A percentile compares a stretch with the other conserved stretches of the same genome.
Conservation (phyloP, 2,329 filamentous ascomycete genomes). For the Aspergillus ruber region DNA sequence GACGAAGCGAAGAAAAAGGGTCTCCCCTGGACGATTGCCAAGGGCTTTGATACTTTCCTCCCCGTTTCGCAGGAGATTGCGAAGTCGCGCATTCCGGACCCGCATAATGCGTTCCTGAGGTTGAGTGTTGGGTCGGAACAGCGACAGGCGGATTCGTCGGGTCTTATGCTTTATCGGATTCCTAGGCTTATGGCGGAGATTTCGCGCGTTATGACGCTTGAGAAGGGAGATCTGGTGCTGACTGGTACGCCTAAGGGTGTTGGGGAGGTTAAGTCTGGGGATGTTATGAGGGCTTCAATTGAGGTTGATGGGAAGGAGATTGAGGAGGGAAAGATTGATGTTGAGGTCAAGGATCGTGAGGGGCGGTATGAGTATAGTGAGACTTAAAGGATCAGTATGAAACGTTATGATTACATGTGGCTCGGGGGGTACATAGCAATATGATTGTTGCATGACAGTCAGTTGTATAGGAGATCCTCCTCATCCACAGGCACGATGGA, state of each 20-base stretch:
- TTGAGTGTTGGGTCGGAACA: slow-evolving; percentile 73
- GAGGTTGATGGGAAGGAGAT: slow-evolving; percentile 74
- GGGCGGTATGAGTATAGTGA: slow-evolving; percentile 71
- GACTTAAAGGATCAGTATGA: slow-evolving; percentile 44
- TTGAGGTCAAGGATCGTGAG: slow-evolving; percentile 71
- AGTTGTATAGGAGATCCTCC: slow-evolving; percentile 13
- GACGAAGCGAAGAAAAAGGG: slow-evolving; percentile 97
- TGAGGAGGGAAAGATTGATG: slow-evolving; percentile 76
- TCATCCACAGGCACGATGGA: slow-evolving; percentile 24
- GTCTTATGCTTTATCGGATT: slow-evolving; percentile 88
- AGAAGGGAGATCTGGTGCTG: slow-evolving; percentile 84
- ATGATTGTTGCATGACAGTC: background rate
- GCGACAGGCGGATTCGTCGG: slow-evolving; percentile 81
- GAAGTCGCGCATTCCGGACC: slow-evolving; percentile 74
- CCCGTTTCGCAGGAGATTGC: slow-evolving; percentile 76
- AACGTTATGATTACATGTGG: slow-evolving; percentile 2
- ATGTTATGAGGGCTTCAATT: slow-evolving; percentile 79
- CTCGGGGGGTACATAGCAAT: background rate
- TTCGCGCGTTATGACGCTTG: slow-evolving; percentile 87
- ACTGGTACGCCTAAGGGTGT: slow-evolving; percentile 98
- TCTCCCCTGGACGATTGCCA: slow-evolving; percentile 90
- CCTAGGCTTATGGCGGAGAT: slow-evolving; percentile 85
- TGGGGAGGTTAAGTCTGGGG: slow-evolving; percentile 74
- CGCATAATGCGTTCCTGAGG: slow-evolving; percentile 81
- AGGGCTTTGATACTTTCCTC: slow-evolving; percentile 96